Base-by-base conservation (phyloP, 2,329 filamentous ascomycete species). In the Dactylellina cionopaga region DNA sequence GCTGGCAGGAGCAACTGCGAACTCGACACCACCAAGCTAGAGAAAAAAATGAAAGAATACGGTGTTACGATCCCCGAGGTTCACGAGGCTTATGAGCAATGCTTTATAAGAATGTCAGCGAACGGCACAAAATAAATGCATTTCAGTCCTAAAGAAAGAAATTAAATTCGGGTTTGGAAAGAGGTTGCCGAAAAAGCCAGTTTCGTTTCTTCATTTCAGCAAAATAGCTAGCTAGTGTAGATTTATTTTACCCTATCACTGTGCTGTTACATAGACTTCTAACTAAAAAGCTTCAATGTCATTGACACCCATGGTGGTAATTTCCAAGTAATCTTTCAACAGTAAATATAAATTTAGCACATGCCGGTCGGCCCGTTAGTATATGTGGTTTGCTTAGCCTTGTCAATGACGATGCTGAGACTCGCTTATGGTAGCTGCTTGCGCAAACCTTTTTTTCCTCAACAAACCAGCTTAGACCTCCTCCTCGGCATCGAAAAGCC, bases 1-100 rank as follows among this genome's bases (percentile, higher is more conserved):
- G 88, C 88, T 11, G 87, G 85, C 46, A 83, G 88, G 66, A 88
- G 85, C 79, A 90, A 90, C 80, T 90, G 88, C 80, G 81, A 85
- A 80, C 80, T 90, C 47, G 87, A 90, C 79, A 85, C 85, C 11
- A 84, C 83, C 17, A 90, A 89, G 81, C 81, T 90, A 72, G 83
- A 83, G 74, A 83, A 79, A 56, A 88, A 88, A 81, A 82, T 89
- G 65, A 83, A 82, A 76, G 84, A 87, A 80, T 89, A 88, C 78
- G 81, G 81, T 11, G 85, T 84, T 76, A 81, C 84, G 74, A 81
- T 90, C 25, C 86, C 86, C 5, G 86, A 89, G 80, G 81, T 90
- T 44, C 85, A 88, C 76, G 83, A 85, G 74, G 74, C 70, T 17
- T 90, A 89, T 78, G 81, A 82, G 76, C 78, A 79, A 76, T 89